Evolutionary conservation across 2,329 filamentous ascomycete genomes (phyloP).

Genomic region (Sphaceloma murrayae): DNA sequence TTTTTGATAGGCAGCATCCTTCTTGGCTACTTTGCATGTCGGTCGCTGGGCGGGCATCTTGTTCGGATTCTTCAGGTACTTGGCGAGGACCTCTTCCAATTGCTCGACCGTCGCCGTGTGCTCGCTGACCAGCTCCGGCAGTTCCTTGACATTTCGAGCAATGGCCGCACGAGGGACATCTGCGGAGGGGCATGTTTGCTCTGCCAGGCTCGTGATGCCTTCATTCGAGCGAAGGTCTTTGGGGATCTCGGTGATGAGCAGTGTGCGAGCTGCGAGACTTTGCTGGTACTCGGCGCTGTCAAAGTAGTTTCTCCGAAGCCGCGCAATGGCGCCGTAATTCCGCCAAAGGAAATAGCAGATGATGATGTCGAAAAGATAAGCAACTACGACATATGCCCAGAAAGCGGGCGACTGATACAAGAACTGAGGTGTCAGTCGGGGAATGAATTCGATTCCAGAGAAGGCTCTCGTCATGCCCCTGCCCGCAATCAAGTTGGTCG

Average conservation of each 20-base stretch:
- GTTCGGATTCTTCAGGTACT: constrained; percentile 80
- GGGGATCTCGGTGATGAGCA: constrained; percentile 73
- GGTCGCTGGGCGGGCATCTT: constrained; percentile 69
- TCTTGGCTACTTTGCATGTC: constrained; percentile 68
- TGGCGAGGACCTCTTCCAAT: constrained; percentile 74
- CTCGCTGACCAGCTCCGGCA: constrained; percentile 75
- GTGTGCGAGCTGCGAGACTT: constrained; percentile 64
- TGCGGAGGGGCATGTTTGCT: constrained; percentile 66
- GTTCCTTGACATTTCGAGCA: constrained; percentile 81
- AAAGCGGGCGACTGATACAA: constrained; percentile 38
- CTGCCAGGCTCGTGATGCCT: constrained; percentile 74
- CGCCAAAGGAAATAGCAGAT: constrained; percentile 77
- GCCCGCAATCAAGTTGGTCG: constrained; percentile 54
- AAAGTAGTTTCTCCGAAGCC: constrained; percentile 68
- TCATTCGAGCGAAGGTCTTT: constrained; percentile 70
- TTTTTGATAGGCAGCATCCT: constrained; percentile 59
- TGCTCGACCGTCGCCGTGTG: constrained; percentile 73
- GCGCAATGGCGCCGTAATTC: constrained; percentile 69
- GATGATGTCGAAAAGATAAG: constrained; percentile 61
- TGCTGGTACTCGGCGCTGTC: constrained; percentile 78
- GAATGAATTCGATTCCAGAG: constrained; percentile 35
- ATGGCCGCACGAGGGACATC: constrained; percentile 72
- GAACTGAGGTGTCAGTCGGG: constrained; percentile 49
- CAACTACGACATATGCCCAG: constrained; percentile 51
- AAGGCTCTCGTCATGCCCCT: constrained; percentile 26